Evolutionary conservation across 129 eudicot genomes (phyloP), one percentile per base, ranked within the genome.

Genomic region (Rutidosis leptorrhynchoides): DNA sequence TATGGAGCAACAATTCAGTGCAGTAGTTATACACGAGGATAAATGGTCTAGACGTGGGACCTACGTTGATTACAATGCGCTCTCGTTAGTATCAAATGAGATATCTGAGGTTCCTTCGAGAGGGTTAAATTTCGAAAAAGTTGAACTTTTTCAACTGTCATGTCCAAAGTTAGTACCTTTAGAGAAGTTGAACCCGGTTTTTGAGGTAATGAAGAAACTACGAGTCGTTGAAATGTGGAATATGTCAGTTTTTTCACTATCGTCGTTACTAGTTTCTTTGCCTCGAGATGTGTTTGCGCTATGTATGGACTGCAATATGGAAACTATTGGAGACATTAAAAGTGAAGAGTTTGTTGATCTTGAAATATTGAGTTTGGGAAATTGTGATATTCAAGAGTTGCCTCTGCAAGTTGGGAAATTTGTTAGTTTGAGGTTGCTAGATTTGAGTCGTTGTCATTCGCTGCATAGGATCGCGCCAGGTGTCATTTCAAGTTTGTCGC

Each of bases 351-450:
- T 78, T 14, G 15, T 16, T 46, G 66, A 80, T 58, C 65, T 80
- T 51, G 84, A 80, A 75, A 80, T 75, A 53, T 57, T 75, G 15
- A 80, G 84, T 33, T 75, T 80, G 14, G 72, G 71, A 51, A 55
- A 29, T 9, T 80, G 74, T 28, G 65, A 60, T 10, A 62, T 80
- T 61, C 40, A 19, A 49, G 81, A 64, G 67, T 40, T 75, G 71
- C 84, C 84, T 10, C 15, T 2, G 21, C 74, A 75, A 68, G 45
- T 80, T 5, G 53, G 80, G 14, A 63, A 75, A 30, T 77, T 80
- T 7, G 40, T 48, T 23, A 75, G 65, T 32, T 57, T 80, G 64
- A 75, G 56, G 78, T 28, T 80, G 40, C 65, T 80, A 37, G 84
- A 80, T 27, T 64, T 80, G 81, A 80, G 81, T 8, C 58, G 71